These are phyloP conservation scores for Bocquillonia castaneifolia DNA, from an alignment of 441 rosid genomes.

Conservation along the genomic window DNA sequence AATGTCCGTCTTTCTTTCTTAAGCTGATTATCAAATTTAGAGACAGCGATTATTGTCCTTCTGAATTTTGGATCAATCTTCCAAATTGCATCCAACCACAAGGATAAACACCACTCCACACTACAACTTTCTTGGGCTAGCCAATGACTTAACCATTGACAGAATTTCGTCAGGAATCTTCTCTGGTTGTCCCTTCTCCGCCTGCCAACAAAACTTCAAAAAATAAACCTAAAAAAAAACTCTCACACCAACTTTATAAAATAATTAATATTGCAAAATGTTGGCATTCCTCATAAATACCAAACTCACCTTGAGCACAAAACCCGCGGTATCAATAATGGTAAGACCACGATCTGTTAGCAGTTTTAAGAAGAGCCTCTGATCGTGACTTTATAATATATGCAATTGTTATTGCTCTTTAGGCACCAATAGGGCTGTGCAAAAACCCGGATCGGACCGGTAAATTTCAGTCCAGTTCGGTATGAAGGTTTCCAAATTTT, in stretches of 20 bases:
- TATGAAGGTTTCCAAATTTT: too few species aligned
- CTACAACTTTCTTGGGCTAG: slow-evolving; percentile 97
- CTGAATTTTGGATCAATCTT: slow-evolving; percentile 84
- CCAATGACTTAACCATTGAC: slow-evolving; percentile 85
- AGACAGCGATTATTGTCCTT: slow-evolving; percentile 80
- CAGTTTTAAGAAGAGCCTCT: slow-evolving; percentile 54
- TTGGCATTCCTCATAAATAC: not conserved
- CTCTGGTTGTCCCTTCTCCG: slow-evolving; percentile 95
- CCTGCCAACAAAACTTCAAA: slow-evolving; percentile 37
- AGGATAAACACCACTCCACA: slow-evolving; percentile 94
- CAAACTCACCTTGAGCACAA: slow-evolving; percentile 57
- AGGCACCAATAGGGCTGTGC: too few species aligned
- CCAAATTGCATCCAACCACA: slow-evolving; percentile 86
- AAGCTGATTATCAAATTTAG: slow-evolving; percentile 92
- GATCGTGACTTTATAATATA: slow-evolving; percentile 73
- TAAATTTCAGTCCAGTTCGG: too few species aligned
- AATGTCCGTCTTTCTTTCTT: slow-evolving; percentile 29
- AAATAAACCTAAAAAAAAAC: not conserved
- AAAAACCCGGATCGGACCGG: too few species aligned
- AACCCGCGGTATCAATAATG: slow-evolving; percentile 92
- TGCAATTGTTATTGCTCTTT: slow-evolving; percentile 61
- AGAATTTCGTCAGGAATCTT: slow-evolving; percentile 85
- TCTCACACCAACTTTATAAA: not conserved
- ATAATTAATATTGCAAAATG: not conserved
- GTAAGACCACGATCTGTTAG: slow-evolving; percentile 87